Percentiles rank a stretch among this genome's conserved stretches.
Conservation (phyloP, 2,329 filamentous ascomycete genomes). For the Hymenoscyphus repandus region DNA sequence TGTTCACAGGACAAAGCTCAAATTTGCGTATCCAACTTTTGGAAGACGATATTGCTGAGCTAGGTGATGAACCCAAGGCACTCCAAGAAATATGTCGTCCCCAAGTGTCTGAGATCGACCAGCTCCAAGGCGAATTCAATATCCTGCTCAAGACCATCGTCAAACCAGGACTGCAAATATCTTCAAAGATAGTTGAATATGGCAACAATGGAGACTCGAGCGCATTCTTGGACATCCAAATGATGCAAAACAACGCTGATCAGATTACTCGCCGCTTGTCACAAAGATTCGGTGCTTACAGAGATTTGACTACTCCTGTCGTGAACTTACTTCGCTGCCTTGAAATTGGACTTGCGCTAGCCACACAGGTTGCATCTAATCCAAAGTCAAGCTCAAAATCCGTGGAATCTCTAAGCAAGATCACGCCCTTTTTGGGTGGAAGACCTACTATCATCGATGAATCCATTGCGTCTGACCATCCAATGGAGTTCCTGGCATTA, state of each 20-base stretch:
- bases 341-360: constrained; percentile 67
- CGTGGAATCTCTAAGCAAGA: constrained; percentile 34
- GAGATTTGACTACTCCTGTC: constrained; percentile 75
- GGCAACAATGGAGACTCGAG: constrained; percentile 37
- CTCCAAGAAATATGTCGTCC: constrained; percentile 68
- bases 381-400: constrained; percentile 10
- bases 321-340: constrained; percentile 76
- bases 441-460: constrained; percentile 9
- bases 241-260: constrained; percentile 51
- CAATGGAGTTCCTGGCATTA: constrained; percentile 48
- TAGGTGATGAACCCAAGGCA: constrained; percentile 63
- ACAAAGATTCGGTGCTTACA: constrained; percentile 69
- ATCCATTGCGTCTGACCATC: constrained; percentile 14
- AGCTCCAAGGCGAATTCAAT: constrained; percentile 77
- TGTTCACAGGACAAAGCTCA: constrained; percentile 62
- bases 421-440: constrained; percentile 54
- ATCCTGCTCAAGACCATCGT: constrained; percentile 56
- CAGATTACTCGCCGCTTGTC: constrained; percentile 67
- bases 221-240: constrained; percentile 31
- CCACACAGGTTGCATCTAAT: constrained; percentile 25
- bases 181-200: constrained; percentile 11
- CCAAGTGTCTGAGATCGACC: constrained; percentile 56
- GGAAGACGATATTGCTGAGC: constrained; percentile 52
- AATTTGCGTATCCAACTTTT: constrained; percentile 63
- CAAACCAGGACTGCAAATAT: constrained; percentile 15